Evolutionary conservation across 2,329 filamentous ascomycete species (phyloP).

Genomic region (Sporothrix protearum): DNA sequence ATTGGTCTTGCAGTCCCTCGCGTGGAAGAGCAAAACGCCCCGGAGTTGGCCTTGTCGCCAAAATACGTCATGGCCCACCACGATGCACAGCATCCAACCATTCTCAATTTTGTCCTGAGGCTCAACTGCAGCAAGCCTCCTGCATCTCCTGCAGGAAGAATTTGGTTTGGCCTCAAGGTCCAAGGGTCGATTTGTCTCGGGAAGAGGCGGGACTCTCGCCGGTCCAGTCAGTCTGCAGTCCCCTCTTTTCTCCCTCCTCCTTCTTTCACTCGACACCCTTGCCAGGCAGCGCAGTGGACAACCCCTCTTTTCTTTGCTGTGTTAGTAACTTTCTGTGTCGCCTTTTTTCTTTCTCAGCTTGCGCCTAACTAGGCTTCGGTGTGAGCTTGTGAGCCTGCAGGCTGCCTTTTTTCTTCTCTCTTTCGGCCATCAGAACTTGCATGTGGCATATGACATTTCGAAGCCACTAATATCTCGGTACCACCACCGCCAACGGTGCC

Average conservation of each 20-base stretch:
- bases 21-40: neutral
- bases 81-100: neutral
- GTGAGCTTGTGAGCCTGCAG: constrained; percentile 18
- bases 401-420: neutral
- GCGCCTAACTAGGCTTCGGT: neutral
- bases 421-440: no score
- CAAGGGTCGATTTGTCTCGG: neutral
- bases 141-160: neutral
- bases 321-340: neutral
- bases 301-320: neutral
- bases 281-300: neutral
- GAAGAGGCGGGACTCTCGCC: neutral
- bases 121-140: neutral
- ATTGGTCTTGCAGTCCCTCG: neutral
- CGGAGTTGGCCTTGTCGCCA: neutral
- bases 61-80: neutral
- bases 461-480: no score
- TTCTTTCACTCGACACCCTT: neutral
- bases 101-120: neutral
- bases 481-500: no score
- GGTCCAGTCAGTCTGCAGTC: neutral
- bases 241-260: neutral
- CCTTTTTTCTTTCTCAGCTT: neutral
- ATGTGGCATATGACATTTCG: no score
- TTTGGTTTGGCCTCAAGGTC: neutral